Evolutionary conservation across 352 stramenopile species (phyloP), one percentile per base, ranked within the genome.

Genomic region (Elongisporangium anandrum): DNA sequence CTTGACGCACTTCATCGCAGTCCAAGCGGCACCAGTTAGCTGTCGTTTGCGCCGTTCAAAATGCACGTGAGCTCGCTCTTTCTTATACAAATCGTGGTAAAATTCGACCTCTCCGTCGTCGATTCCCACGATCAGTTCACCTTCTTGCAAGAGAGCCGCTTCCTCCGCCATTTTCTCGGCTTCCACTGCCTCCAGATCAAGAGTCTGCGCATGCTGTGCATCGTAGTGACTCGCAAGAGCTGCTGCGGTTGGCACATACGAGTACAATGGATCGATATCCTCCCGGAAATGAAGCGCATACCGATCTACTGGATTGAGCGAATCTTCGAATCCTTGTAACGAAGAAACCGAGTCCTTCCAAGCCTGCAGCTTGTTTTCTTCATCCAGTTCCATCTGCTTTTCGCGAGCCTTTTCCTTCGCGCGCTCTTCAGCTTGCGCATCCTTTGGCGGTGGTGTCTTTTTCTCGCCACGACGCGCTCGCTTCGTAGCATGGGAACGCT

Each of bases 201-300:
- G 26, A 4, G 71, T 26, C 17, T 72, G 59, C 12, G 68, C 62
- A 22, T 63, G 39, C 56, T 70, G 50, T 21, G 54, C 53, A 4
- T 63, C 52, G 56, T 63, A 55, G 49, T 67, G 61, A 92, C 74
- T 56, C 72, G 76, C 53, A 77, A 72, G 53, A 72, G 94, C 72
- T 73, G 93, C 56, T 76, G 73, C 65, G 57, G 91, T 71, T 75
- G 93, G 67, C 70, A 97, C 78, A 23, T 92, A 88, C 17, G 79
- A 65, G 60, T 79, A 91, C 24, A 89, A 53, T 60, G 87, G 94
- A 60, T 99, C 95, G 51, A 98, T 85, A 21, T 95, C 70, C 66
- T 97, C 84, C 41, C 94, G 90, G 48, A 98, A 96, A 23, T 94
- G 73, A 4, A 99, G 69, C 15, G 91, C 95, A 61, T 99, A 98